Evolutionary conservation across 2,329 filamentous ascomycete genomes (phyloP), one percentile per base, ranked within the genome.

Genomic region (Tricladium varicosporioides): DNA sequence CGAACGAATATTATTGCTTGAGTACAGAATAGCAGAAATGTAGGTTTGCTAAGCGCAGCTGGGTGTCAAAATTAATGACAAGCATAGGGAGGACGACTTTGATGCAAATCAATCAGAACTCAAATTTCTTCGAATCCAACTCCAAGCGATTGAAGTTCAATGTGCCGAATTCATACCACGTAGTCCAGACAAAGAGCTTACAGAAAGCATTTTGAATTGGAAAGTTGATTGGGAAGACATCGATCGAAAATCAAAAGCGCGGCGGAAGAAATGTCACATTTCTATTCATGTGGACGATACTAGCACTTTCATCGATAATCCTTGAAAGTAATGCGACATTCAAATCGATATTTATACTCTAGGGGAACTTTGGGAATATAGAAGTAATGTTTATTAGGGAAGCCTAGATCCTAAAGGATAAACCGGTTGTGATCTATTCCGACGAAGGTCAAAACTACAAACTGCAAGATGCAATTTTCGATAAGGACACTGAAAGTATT

Each of bases 111-210:
- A 85, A 60, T 79, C 82, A 43, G 83, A 87, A 67, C 76, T 87
- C 27, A 77, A 80, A 46, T 83, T 83, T 67, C 76, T 85, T 44
- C 80, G 83, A 56, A 81, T 89, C 59, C 80, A 82, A 66, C 76
- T 86, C 60, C 82, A 84, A 62, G 82, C 80, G 18, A 79, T 87
- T 63, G 83, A 87, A 73, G 79, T 84, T 15, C 81, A 84, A 63
- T 79, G 79, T 67, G 74, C 74, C 36, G 69, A 70, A 60, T 75
- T 77, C 58, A 69, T 79, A n/a, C 73, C 80, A 15, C 57, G 75
- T 45, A 76, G 78, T 56, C 75, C 76, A 1, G 81, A 85, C 67
- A 74, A 76, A 27, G 83, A 85, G 58, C 77, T 87, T 33, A 74
- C 78, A 59, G 76, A 80, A 60, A 83, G 81, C 69, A 85, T 87